Percentiles rank a stretch among this genome's conserved stretches.
Evolutionary conservation across 805 yeast genomes (phyloP).

Genomic region (Candida germanica): DNA sequence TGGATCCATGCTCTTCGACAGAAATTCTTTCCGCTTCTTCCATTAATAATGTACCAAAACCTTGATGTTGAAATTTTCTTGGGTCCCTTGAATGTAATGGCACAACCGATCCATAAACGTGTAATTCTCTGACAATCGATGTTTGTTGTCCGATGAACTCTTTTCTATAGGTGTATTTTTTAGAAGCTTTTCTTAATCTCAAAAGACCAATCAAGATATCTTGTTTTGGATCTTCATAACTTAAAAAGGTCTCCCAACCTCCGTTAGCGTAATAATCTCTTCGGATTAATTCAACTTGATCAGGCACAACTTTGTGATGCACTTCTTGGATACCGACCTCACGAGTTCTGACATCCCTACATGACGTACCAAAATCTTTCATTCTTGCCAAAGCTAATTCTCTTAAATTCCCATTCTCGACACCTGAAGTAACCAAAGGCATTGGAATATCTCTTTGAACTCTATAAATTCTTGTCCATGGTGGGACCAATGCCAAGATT

Average conservation of each 20-base stretch:
- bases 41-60: constrained; percentile 95
- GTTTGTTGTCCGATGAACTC: constrained; percentile 83
- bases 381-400: constrained; percentile 95
- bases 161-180: constrained; percentile 85
- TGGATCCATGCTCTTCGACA: constrained; percentile 88
- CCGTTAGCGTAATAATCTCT: constrained; percentile 97
- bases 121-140: constrained; percentile 93
- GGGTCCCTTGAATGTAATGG: constrained; percentile 97
- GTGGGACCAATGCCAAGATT: constrained; percentile 93
- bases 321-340: constrained; percentile 99
- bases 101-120: constrained; percentile 96
- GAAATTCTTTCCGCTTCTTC: constrained; percentile 98
- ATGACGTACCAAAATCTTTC: constrained; percentile 95
- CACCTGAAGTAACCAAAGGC: constrained; percentile 98
- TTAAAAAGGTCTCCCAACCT: constrained; percentile 96
- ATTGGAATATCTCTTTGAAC: constrained; percentile 98
- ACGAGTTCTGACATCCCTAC: constrained; percentile 95
- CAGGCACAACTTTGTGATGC: constrained; percentile 94
- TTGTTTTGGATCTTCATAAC: constrained; percentile 95
- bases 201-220: constrained; percentile 91
- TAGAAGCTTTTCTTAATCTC: constrained; percentile 83
- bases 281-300: constrained; percentile 92
- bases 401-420: constrained; percentile 93
- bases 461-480: constrained; percentile 98
- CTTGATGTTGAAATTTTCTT: constrained; percentile 97